Percentiles rank a stretch among this genome's conserved stretches.
phyloP scores from a whole-genome alignment of 441 rosid genomes.

The Sinapis alba region DNA sequence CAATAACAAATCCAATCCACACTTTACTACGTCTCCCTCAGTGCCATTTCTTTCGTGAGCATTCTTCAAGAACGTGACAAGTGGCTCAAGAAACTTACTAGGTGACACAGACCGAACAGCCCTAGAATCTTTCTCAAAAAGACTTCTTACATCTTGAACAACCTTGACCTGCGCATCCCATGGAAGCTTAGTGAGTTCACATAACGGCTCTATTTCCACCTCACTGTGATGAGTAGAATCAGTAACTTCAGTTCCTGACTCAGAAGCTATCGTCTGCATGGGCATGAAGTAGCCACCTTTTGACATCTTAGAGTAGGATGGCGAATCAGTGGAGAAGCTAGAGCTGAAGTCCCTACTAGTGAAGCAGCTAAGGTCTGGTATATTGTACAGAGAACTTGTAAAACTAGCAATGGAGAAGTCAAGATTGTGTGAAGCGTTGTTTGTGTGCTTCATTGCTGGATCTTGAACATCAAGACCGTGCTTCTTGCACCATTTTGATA shows the following conservation, averaged over 20 bases:
- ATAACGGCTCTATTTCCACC: not conserved
- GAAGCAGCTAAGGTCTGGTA: not conserved
- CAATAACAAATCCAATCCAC: not conserved
- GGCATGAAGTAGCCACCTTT: not conserved
- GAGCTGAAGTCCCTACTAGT: slow-evolving; percentile 1
- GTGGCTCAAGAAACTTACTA: not conserved
- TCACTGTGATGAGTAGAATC: not conserved
- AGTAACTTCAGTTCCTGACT: not conserved
- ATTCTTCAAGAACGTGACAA: not conserved
- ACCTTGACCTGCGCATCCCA: not conserved
- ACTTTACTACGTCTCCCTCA: not conserved
- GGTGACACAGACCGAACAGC: not conserved
- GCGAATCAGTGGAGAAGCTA: not conserved
- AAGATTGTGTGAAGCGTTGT: not conserved
- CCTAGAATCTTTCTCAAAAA: not conserved
- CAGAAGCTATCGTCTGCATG: not conserved
- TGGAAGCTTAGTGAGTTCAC: slow-evolving; percentile 1
- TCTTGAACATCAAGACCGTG: slow-evolving; percentile 2
- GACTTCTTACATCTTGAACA: not conserved
- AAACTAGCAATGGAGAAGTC: slow-evolving; percentile 5
- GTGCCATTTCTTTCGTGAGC: not conserved
- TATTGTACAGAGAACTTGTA: not conserved
- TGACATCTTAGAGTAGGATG: not conserved
- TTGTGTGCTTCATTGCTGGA: not conserved
- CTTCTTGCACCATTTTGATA: not conserved